These are phyloP conservation scores for Phytopythium ostracodes DNA, from an alignment of 352 stramenopile genomes.

Conservation along the genomic window DNA sequence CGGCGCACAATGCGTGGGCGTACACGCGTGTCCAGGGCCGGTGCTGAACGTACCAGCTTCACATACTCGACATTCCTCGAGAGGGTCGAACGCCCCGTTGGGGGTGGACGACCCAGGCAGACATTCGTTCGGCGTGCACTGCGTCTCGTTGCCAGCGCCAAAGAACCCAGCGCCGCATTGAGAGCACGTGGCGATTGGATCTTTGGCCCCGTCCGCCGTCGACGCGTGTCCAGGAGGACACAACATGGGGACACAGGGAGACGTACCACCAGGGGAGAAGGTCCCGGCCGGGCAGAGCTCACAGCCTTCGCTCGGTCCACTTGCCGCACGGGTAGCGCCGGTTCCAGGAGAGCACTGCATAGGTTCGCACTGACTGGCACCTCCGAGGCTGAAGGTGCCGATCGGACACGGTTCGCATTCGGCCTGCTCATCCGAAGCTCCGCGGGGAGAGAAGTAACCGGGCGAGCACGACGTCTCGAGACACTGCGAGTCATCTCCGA, in stretches of 20 bases:
- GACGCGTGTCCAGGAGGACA: slow-evolving; percentile 27
- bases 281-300: slow-evolving; percentile 24
- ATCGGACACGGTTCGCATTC: slow-evolving; percentile 33
- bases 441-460: slow-evolving; percentile 34
- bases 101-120: slow-evolving; percentile 22
- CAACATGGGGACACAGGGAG: slow-evolving; percentile 25
- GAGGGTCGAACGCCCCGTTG: slow-evolving; percentile 21
- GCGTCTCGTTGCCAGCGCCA: slow-evolving; percentile 26
- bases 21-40: slow-evolving; percentile 22
- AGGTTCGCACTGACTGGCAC: slow-evolving; percentile 28
- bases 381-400: slow-evolving; percentile 32
- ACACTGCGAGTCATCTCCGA: slow-evolving; percentile 32
- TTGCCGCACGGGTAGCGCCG: slow-evolving; percentile 23
- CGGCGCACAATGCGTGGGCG: slow-evolving; percentile 18
- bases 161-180: slow-evolving; percentile 29
- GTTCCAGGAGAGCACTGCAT: slow-evolving; percentile 31
- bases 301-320: slow-evolving; percentile 18
- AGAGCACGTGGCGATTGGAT: slow-evolving; percentile 19
- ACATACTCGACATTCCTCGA: slow-evolving; percentile 30
- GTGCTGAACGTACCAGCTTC: slow-evolving; percentile 27
- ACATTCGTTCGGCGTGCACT: slow-evolving; percentile 27
- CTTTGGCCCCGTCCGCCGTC: slow-evolving; percentile 9
- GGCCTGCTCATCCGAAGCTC: slow-evolving; percentile 16
- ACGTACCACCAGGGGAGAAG: slow-evolving; percentile 30
- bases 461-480: slow-evolving; percentile 21